Evolutionary conservation across 2,329 filamentous ascomycete species (phyloP).

Genomic region (Colletotrichum gloeosporioides): DNA sequence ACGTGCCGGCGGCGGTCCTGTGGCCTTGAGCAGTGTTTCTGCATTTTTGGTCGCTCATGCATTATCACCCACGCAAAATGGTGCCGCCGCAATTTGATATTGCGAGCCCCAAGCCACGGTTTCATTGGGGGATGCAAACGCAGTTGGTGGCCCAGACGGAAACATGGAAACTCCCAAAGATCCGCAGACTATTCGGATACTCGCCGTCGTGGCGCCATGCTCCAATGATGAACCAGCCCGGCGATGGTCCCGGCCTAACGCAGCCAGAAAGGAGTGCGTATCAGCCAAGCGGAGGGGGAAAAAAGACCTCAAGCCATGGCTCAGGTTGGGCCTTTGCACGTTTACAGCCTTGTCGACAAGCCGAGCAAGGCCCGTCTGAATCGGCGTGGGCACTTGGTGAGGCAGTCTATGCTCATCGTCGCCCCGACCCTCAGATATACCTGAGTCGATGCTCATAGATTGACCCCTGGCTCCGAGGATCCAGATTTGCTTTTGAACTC

Average conservation of each 20-base stretch:
- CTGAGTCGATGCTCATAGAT: neutral
- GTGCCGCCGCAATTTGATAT: neutral
- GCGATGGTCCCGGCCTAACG: neutral
- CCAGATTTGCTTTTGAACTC: neutral
- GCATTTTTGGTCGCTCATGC: neutral
- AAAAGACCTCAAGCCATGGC: neutral
- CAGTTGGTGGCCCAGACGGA: neutral
- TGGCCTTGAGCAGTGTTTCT: neutral
- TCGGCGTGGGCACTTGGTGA: neutral
- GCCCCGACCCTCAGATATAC: neutral
- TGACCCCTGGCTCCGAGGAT: neutral
- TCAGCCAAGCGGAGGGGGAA: neutral
- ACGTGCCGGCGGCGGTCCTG: neutral
- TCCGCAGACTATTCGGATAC: neutral
- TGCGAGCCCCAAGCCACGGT: constrained; percentile 6
- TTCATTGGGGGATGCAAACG: constrained; percentile 2
- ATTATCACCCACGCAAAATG: neutral
- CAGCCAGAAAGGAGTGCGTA: neutral
- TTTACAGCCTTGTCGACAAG: neutral
- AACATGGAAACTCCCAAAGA: constrained; percentile 6
- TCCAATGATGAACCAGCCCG: neutral
- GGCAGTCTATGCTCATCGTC: neutral
- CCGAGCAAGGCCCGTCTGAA: neutral
- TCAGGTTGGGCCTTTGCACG: neutral
- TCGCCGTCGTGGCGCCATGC: neutral